Percentiles rank a stretch among this genome's conserved stretches.
phyloP scores from a whole-genome alignment of 306 rosid species.

The Corylus avellana region DNA sequence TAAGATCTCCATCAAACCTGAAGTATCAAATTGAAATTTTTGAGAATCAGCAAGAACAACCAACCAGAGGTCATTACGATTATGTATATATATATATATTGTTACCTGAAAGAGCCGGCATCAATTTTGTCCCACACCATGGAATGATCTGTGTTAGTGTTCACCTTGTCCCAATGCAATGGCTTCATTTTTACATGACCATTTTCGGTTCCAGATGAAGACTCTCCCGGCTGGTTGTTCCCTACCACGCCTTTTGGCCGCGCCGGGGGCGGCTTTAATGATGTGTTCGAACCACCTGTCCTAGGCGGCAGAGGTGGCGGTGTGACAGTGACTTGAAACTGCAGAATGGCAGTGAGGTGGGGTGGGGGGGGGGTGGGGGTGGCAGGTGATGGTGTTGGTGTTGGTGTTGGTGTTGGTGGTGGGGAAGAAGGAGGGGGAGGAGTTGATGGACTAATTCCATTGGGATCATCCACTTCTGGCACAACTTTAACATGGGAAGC shows the following conservation, averaged over 20 bases:
- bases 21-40: constrained; percentile 17
- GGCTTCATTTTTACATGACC: constrained; percentile 75
- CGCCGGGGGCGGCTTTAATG: constrained; percentile 54
- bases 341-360: constrained; percentile 36
- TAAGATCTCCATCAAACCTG: constrained; percentile 86
- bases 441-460: constrained; percentile 31
- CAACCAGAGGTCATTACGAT: constrained; percentile 1
- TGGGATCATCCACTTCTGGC: constrained; percentile 34
- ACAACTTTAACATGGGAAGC: constrained; percentile 50
- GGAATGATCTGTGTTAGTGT: constrained; percentile 67
- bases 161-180: constrained; percentile 90
- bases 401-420: constrained; percentile 21
- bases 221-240: constrained; percentile 21
- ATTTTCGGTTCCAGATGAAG: constrained; percentile 40
- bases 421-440: constrained; percentile 34
- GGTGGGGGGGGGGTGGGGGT: constrained; percentile 1
- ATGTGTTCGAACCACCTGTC: constrained; percentile 39
- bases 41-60: constrained; percentile 2
- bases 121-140: constrained; percentile 94
- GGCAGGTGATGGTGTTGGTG: constrained; percentile 27
- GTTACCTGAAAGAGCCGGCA: constrained; percentile 81
- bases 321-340: constrained; percentile 13
- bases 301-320: constrained; percentile 51
- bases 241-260: constrained; percentile 23
- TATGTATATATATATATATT: not conserved